Percentiles rank a stretch among this genome's conserved stretches.
Evolutionary conservation across 441 rosid genomes (phyloP).

Genomic region (Bocquillonia castaneifolia): DNA sequence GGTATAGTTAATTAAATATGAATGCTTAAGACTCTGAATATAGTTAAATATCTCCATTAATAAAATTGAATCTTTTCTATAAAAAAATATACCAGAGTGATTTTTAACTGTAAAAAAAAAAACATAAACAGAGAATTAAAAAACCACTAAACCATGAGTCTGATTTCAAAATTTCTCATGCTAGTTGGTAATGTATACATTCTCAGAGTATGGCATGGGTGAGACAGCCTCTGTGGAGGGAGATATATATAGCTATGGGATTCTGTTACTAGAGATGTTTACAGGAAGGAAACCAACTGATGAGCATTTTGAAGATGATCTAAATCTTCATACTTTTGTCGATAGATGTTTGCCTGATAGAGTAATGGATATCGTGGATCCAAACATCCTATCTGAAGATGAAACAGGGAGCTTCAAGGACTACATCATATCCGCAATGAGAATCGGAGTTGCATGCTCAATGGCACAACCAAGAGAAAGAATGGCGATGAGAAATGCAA

Average conservation of each 20-base stretch:
- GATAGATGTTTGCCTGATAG: neutral
- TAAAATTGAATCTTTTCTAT: no score
- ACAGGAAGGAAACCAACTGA: constrained; percentile 19
- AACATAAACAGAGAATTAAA: no score
- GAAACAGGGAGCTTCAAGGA: neutral
- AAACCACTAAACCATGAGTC: neutral
- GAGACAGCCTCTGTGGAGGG: constrained; percentile 13
- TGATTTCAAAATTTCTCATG: neutral
- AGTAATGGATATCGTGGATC: neutral
- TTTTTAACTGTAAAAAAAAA: no score
- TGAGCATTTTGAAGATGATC: constrained; percentile 15
- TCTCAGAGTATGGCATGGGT: constrained; percentile 13
- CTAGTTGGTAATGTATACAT: neutral
- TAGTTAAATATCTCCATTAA: neutral
- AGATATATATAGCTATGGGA: constrained; percentile 31
- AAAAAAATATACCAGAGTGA: no score
- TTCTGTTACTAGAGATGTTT: constrained; percentile 25
- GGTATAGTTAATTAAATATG: no score
- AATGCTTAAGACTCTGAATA: no score
- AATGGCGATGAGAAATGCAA: neutral
- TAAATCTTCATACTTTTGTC: constrained; percentile 10
- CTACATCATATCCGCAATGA: neutral
- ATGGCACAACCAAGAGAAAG: neutral
- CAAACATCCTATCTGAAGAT: neutral
- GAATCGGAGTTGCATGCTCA: constrained; percentile 2